These are phyloP conservation scores for Umbilicus rupestris DNA, from an alignment of 164 flowering plant species.

Conservation along the genomic window DNA sequence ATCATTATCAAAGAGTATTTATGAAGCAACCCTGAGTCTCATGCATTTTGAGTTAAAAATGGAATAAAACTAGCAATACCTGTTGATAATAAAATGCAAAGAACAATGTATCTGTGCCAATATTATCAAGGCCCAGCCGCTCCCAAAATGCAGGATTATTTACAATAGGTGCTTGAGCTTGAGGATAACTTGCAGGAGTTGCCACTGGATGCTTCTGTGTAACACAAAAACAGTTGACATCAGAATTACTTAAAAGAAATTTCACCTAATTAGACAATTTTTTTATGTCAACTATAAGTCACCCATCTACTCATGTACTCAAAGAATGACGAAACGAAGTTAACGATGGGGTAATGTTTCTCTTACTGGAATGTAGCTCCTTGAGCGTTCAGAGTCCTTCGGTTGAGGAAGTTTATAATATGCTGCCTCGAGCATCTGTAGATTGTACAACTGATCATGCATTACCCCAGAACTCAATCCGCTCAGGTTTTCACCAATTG, in stretches of 20 bases:
- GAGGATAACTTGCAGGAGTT: conserved; percentile 87
- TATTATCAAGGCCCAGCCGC: conserved; percentile 45
- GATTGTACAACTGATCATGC: conserved; percentile 68
- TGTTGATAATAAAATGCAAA: conserved; percentile 94
- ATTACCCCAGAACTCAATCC: conserved; percentile 41
- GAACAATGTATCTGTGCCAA: conserved; percentile 74
- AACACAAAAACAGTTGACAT: conserved; percentile 8
- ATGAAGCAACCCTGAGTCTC: too few relatives aligned
- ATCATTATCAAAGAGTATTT: too few relatives aligned
- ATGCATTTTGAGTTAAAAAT: not conserved
- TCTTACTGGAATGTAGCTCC: conserved; percentile 73
- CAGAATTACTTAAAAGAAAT: not conserved
- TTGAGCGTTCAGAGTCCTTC: conserved; percentile 88
- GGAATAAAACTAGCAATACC: conserved; percentile 25
- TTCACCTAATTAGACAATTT: not conserved
- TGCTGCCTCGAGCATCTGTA: conserved; percentile 92
- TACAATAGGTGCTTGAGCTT: conserved; percentile 81
- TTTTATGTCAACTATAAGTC: not conserved
- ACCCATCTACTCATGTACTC: not conserved
- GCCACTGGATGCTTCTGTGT: conserved; percentile 72
- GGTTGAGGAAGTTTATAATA: conserved; percentile 81
- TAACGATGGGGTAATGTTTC: not conserved
- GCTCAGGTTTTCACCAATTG: conserved; percentile 73
- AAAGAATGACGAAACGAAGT: not conserved
- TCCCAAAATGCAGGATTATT: conserved; percentile 94